Base-by-base conservation (phyloP, 495 filamentous ascomycete genomes). In the Penicillium flavigenum region DNA sequence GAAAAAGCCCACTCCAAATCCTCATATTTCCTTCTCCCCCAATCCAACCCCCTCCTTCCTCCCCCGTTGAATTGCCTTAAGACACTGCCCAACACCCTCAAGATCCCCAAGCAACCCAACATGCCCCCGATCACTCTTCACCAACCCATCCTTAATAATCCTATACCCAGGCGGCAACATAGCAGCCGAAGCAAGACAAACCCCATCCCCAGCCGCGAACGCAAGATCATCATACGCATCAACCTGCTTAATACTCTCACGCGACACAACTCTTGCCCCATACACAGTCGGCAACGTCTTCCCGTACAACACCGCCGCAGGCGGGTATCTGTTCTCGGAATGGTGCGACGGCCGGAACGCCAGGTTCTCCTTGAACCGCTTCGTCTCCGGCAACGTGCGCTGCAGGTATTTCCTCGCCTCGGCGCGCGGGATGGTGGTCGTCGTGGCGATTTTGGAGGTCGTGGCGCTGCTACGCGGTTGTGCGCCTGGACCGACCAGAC, bases 201-300 rank as follows among this genome's bases (percentile, higher is more conserved):
- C 93, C 0, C 93, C 93, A 69, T 98, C 93, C 0, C 93, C 93
- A 36, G 84, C 86, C 0, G 86, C 88, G 71, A 97, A 97, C 0
- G 89, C 83, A 3, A 96, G 76, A 56, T 96, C 86, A 59, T 96
- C 93, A 65, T 96, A 98, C 3, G 87, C 86, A 72, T 95, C 90
- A 1, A 82, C 72, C 38, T 83, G 82, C 51, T 85, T 84, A 60
- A 97, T 96, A 1, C 76, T 77, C 34, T 90, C 87, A 6, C 78
- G 65, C 2, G 83, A 83, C 5, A 79, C 63, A 10, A 98, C 90
- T 12, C 83, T 81, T 1, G 89, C 91, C 0, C 85, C 91, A 69
- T 83, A 88, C 1, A 96, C 88, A 0, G 93, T 98, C 0, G 93
- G 92, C 3, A 88, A 85, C 22, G 84, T 84, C 68, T 95, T 96